Evolutionary conservation across 768 basidiomycete species (phyloP), one percentile per base, ranked within the genome.

Genomic region (Hirschioporus abietinus): DNA sequence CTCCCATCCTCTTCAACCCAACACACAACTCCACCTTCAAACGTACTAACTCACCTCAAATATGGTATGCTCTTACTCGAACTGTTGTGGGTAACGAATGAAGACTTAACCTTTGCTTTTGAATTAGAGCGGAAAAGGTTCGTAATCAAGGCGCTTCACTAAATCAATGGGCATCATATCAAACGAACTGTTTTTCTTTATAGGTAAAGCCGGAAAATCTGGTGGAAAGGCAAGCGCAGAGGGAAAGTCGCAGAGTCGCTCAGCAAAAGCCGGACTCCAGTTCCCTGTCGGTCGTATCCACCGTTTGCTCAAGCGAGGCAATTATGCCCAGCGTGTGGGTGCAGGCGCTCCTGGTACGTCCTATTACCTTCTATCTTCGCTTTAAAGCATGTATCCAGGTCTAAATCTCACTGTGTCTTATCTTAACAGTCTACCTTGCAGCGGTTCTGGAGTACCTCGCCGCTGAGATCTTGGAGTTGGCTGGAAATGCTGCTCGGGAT

Each of bases 211-310:
- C 64, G 88, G 88, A 66, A 91, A 91, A 78, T 86, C 88, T 52
- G 90, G 89, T 72, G 87, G 91, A 72, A 90, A 88, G 79, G 82
- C 83, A 61, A 83, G 83, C 58, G 78, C 74, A 57, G 80, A 81
- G 7, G 74, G 73, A 24, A 90, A 86, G 76, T 80, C 84, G 12
- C 84, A 85, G 68, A 90, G 89, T 0, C 90, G 90, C 70, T 91
- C 90, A 15, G 83, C 88, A 57, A 87, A 85, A 73, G 90, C 90
- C 58, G 90, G 90, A 66, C 88, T 92, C 64, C 90, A 92, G 77
- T 91, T 91, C 80, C 95, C 94, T 60, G 94, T 96, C 73, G 93
- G 94, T 81, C 92, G 95, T 88, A 89, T 95, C 72, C 93, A 94
- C 77, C 90, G 93, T 84, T 84, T 91, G 69, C 78, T 96, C 73